Conservation (phyloP, 2,329 filamentous ascomycete species). For the Westerdykella aurantiaca region DNA sequence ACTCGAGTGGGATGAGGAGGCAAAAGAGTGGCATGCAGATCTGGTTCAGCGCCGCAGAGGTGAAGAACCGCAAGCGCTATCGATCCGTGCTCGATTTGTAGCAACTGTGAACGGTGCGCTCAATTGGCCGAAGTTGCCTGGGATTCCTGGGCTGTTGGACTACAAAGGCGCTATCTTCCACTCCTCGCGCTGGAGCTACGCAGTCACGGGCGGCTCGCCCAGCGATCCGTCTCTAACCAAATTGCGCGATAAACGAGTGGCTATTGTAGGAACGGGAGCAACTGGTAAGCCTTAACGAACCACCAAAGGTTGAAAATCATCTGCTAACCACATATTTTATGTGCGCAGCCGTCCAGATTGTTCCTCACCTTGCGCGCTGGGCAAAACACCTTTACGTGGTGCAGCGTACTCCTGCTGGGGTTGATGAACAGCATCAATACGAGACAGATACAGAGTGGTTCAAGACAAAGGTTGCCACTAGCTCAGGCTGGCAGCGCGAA, state of each 20-base stretch:
- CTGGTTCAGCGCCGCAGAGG: conserved; percentile 17
- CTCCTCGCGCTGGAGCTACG: conserved; percentile 43
- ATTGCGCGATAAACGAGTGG: conserved; percentile 38
- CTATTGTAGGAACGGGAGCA: conserved; percentile 43
- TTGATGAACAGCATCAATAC: conserved; percentile 32
- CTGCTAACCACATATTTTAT: no score
- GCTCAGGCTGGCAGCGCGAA: conserved; percentile 45
- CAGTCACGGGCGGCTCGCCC: conserved; percentile 36
- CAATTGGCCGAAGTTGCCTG: conserved; percentile 42
- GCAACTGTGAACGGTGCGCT: conserved; percentile 39
- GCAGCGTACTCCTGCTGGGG: conserved; percentile 41
- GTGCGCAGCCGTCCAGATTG: conserved; percentile 31
- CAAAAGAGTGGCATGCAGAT: conserved; percentile 27
- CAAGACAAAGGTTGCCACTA: conserved; percentile 24
- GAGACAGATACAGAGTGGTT: conserved; percentile 43
- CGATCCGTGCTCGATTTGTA: conserved; percentile 34
- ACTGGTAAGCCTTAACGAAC: conserved; percentile 12
- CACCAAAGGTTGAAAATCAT: no score
- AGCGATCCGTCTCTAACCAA: conserved; percentile 22
- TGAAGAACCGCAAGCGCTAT: conserved; percentile 3
- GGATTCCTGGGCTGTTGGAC: conserved; percentile 34
- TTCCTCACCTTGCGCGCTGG: conserved; percentile 38
- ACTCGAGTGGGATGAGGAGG: conserved; percentile 44
- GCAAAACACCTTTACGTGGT: conserved; percentile 39
- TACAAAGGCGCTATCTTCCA: conserved; percentile 43